Conservation (phyloP, 192 early-diverging fungal species). For the Obelidium mucronatum region DNA sequence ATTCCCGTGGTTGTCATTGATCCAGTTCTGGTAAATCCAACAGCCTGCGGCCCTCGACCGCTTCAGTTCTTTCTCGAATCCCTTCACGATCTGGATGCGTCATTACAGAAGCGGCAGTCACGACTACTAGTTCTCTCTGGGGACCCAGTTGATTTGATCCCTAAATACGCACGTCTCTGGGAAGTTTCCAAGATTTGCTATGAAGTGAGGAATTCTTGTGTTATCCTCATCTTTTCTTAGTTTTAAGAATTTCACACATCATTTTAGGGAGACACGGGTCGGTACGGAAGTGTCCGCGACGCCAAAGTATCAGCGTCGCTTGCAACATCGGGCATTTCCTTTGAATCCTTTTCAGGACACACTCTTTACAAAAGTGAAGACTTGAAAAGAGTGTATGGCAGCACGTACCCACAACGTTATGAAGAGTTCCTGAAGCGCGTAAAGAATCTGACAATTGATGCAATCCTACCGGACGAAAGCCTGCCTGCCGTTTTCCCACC, state of each 20-base stretch:
- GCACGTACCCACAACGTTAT: too few relatives aligned
- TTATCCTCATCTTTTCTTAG: not conserved
- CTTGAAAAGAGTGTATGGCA: not conserved
- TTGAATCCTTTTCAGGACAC: conserved; percentile 23
- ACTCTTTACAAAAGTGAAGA: conserved; percentile 32
- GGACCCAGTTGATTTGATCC: conserved; percentile 11
- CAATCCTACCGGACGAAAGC: not conserved
- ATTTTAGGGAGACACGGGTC: not conserved
- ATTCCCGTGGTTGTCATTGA: conserved; percentile 9
- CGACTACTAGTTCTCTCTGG: conserved; percentile 40
- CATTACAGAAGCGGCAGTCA: not conserved
- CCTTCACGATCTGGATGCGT: conserved; percentile 16
- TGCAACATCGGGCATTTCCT: not conserved
- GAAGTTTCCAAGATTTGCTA: conserved; percentile 7
- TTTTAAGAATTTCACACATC: not conserved
- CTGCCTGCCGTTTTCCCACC: not conserved
- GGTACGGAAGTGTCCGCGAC: conserved; percentile 15
- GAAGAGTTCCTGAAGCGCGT: not conserved
- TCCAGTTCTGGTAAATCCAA: not conserved
- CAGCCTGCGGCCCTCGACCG: not conserved
- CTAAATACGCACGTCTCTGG: conserved; percentile 9
- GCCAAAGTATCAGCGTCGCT: not conserved
- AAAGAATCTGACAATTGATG: not conserved
- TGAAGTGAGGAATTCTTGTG: not conserved
- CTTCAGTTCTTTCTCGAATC: conserved; percentile 20